Base-by-base conservation (phyloP, 495 filamentous ascomycete species). In the Annulohypoxylon maeteangense region DNA sequence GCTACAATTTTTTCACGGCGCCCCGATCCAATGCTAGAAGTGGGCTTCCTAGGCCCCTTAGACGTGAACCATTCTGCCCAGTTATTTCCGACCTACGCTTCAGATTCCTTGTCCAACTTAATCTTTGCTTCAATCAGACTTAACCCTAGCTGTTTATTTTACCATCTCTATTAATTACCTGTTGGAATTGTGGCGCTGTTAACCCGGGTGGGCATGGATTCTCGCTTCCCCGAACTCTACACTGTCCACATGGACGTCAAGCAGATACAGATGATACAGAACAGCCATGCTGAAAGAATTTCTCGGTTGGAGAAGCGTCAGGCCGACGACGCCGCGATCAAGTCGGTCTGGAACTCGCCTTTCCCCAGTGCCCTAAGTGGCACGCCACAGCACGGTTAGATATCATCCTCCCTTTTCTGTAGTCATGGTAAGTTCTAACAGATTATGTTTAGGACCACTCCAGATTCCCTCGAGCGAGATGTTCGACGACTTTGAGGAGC, bases 271-370 rank as follows among this genome's bases (percentile, higher is more conserved):
- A 83, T 88, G 65, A 84, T 91, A 53, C 93, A 97, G 78, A 86
- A 86, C 71, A 89, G 92, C 70, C 93, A 97, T 80, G 84, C 87
- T n/a, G 93, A 97, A 71, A 86, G 94, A 58, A 83, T 98, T 65
- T 81, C 89, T 23, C 83, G 90, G 53, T 82, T 98, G 60, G 94
- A 98, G 79, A 90, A 92, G 67, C 89, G 90, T 61, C 91, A 93
- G 65, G 92, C 93, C 61, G 85, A 86, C 59, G 93, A 97, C 84
- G 90, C 91, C 36, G 87, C 90, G 40, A 78, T 96, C 76, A 97
- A 91, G 78, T 94, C 90, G 38, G 90, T 92, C 32, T 98, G 94
- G 94, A 91, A 91, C 61, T 95, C 93, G 44, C 92, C 93, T 0
- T 96, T 95, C 77, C 93, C 92, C 20, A 88, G 87, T 72, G 87